Evolutionary conservation across 106 monocot species (phyloP).

Genomic region (Dioscorea dumetorum): DNA sequence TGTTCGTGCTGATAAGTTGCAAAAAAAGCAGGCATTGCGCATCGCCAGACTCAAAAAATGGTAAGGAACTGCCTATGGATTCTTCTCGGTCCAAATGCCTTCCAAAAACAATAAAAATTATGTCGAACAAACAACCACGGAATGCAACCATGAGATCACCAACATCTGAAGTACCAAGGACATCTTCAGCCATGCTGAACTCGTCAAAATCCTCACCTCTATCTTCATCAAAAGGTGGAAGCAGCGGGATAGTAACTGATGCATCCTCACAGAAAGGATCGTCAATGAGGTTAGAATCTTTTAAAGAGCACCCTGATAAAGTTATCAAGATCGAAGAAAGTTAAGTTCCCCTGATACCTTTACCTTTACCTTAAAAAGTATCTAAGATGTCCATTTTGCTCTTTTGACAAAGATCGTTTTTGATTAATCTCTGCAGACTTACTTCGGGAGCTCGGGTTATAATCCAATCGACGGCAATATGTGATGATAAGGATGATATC

Average conservation of each 20-base stretch:
- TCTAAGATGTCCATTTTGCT: too few relatives aligned
- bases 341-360: slow-evolving; percentile 29
- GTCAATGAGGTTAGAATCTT: slow-evolving; percentile 51
- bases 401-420: slow-evolving; percentile 11
- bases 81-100: slow-evolving; percentile 57
- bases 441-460: slow-evolving; percentile 86
- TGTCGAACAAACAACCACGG: slow-evolving; percentile 40
- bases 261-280: slow-evolving; percentile 31
- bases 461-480: slow-evolving; percentile 64
- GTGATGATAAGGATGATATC: slow-evolving; percentile 43
- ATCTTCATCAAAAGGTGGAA: slow-evolving; percentile 29
- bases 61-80: slow-evolving; percentile 24
- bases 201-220: slow-evolving; percentile 6
- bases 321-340: slow-evolving; percentile 89
- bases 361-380: too few relatives aligned
- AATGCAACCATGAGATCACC: slow-evolving; percentile 35
- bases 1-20: too few relatives aligned
- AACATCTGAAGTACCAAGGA: slow-evolving; percentile 44
- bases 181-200: slow-evolving; percentile 43
- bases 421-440: slow-evolving; percentile 55
- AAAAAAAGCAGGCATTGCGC: slow-evolving; percentile 38
- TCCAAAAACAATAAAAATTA: slow-evolving; percentile 38
- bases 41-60: slow-evolving; percentile 26
- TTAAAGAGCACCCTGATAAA: slow-evolving; percentile 57
- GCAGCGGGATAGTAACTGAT: slow-evolving; percentile 37